Evolutionary conservation across 495 filamentous ascomycete genomes (phyloP).

Genomic region (Pseudotulostoma volvatum): DNA sequence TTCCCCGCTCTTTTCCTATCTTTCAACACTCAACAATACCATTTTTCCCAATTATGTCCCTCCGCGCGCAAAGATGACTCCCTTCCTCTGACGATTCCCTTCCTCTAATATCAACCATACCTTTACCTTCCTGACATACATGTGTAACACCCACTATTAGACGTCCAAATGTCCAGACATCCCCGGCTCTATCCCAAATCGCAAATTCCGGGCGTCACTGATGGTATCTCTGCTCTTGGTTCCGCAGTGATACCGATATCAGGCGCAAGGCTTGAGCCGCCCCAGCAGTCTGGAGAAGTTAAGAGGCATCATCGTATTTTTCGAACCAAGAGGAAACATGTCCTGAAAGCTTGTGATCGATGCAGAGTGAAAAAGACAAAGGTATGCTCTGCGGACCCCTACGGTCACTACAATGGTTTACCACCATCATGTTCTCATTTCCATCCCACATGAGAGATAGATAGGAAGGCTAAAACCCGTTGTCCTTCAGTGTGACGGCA

Average conservation of each 20-base stretch:
- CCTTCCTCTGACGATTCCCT: too few relatives aligned
- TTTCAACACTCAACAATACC: too few relatives aligned
- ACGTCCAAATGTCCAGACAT: slow-evolving; percentile 23
- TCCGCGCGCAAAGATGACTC: too few relatives aligned
- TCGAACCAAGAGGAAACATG: slow-evolving; percentile 35
- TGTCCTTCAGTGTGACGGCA: slow-evolving; percentile 27
- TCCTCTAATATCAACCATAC: too few relatives aligned
- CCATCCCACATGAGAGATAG: background rate
- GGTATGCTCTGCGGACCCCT: slow-evolving; percentile 16
- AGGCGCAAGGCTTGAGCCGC: slow-evolving; percentile 15
- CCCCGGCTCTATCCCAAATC: slow-evolving; percentile 29
- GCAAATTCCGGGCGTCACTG: slow-evolving; percentile 20
- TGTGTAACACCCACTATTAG: background rate
- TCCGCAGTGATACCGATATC: slow-evolving; percentile 18
- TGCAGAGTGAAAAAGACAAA: slow-evolving; percentile 35
- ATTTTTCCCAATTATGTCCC: too few relatives aligned
- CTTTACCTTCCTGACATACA: too few relatives aligned
- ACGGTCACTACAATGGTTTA: too few relatives aligned
- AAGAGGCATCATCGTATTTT: slow-evolving; percentile 30
- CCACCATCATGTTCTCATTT: background rate
- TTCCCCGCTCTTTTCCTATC: too few relatives aligned
- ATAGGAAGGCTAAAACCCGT: background rate
- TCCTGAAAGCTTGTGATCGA: slow-evolving; percentile 32
- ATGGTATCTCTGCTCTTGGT: slow-evolving; percentile 21
- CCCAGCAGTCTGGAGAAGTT: slow-evolving; percentile 17